Base-by-base conservation (phyloP, 1,284 basidiomycete genomes). In the Blastosporella zonata region DNA sequence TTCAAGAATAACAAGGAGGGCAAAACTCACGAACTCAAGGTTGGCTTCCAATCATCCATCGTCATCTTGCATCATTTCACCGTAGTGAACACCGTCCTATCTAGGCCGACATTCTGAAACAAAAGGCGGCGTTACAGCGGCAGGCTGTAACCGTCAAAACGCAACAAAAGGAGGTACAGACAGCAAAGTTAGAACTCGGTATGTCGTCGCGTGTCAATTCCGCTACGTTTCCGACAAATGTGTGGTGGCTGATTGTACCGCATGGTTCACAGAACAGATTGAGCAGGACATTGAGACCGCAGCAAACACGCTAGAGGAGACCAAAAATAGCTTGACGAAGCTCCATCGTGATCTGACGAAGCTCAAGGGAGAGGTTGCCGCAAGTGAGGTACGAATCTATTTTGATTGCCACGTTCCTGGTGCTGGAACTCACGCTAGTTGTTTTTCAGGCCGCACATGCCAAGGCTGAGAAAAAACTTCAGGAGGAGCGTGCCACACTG, bases 1-100 rank as follows among this genome's bases (percentile, higher is more conserved):
- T 97, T 99, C 73, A 95, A 97, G 73, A 87, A 93, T 67, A 95
- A 99, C 74, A 97, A 97, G 67, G 96, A 97, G 49, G 92, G 92
- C 40, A 99, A 99, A 71, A 89, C 95, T 47, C 90, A 90, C 34
- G 89, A 98, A 66, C 82, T 99, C 59, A 96, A 94, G 76, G 92
- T 90, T 46, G 37, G 68, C 58, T 40, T 18, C 17, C 6, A 27
- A 21, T 27, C 6, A 27, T 27, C 6, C 5, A 27, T 29, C 43
- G 20, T 28, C 20, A 27, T 17, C 23, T 28, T 12, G 25, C 25
- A 12, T 43, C 15, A 2, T 17, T 12, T 15, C n/a, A 21, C 12
- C 9, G 34, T 28, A 3, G 7, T 20, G 13, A 18, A 4, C 6
- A 9, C 33, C 15, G 10, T 43, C 4, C 13, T 39, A 9, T 20